phyloP scores from a whole-genome alignment of 768 basidiomycete species.

The Boletellus sp. region DNA sequence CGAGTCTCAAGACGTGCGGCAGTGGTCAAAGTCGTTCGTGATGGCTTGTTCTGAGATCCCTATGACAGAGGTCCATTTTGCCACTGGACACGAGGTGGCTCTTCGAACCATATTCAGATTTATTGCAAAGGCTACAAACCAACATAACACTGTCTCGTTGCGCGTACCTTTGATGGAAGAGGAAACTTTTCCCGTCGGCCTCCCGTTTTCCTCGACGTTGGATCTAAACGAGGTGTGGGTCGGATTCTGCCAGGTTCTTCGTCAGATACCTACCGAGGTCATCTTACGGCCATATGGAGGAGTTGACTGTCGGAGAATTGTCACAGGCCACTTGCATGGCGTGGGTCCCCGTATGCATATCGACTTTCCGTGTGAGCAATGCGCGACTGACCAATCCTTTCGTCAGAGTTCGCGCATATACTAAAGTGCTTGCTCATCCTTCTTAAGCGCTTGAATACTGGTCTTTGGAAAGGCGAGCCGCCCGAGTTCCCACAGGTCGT shows the following conservation, averaged over 20 bases:
- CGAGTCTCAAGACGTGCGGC: conserved; percentile 45
- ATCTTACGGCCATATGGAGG: conserved; percentile 35
- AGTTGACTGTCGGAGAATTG: conserved; percentile 47
- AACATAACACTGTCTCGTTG: neutral
- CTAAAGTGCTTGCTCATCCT: conserved; percentile 58
- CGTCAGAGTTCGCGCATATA: conserved; percentile 56
- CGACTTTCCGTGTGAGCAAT: conserved; percentile 6
- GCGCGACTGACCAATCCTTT: conserved; percentile 1
- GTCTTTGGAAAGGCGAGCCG: conserved; percentile 69
- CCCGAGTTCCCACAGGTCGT: conserved; percentile 73
- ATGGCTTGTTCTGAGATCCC: conserved; percentile 39
- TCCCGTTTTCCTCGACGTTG: conserved; percentile 30
- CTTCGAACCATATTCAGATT: conserved; percentile 38
- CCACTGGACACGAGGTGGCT: conserved; percentile 43
- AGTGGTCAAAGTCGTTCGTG: conserved; percentile 55
- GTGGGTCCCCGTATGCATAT: conserved; percentile 54
- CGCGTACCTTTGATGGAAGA: conserved; percentile 2
- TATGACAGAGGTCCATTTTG: conserved; percentile 47
- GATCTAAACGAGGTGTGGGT: conserved; percentile 53
- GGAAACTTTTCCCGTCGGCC: conserved; percentile 1
- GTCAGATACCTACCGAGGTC: conserved; percentile 48
- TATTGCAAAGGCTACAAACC: conserved; percentile 14
- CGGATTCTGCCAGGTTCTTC: conserved; percentile 42
- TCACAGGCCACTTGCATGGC: conserved; percentile 60
- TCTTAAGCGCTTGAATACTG: conserved; percentile 49